These are phyloP conservation scores for Artemisia annua DNA, from an alignment of 129 eudicot species.

Conservation along the genomic window DNA sequence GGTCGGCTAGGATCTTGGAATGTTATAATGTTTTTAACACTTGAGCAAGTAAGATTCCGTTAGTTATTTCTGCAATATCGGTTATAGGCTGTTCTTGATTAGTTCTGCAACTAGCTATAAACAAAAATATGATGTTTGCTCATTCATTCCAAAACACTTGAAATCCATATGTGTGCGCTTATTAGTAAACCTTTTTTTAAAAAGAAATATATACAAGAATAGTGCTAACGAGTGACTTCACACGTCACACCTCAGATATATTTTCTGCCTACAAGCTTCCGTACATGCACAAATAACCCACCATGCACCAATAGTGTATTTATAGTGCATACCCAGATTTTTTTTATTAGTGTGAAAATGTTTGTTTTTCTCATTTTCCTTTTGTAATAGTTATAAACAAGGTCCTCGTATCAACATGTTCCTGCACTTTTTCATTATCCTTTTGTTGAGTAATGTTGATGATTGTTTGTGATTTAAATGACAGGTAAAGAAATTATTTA, in stretches of 20 bases:
- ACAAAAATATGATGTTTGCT: neutral
- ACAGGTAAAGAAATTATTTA: conserved; percentile 62
- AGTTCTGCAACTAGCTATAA: neutral
- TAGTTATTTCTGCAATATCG: neutral
- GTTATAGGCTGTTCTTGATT: no score
- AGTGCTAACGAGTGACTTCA: no score
- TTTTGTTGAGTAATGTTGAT: neutral
- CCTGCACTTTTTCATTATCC: no score
- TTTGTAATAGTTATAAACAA: neutral
- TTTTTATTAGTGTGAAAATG: neutral
- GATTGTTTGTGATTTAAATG: conserved; percentile 8
- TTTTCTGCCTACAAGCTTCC: no score
- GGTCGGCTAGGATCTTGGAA: conserved; percentile 90
- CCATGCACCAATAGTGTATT: no score
- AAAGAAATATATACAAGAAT: no score
- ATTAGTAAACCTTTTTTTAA: no score
- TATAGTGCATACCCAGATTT: no score
- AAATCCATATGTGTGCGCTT: no score
- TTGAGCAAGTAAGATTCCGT: conserved; percentile 70
- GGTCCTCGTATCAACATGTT: neutral
- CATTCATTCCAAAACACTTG: neutral
- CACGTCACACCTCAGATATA: no score
- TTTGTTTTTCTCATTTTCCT: neutral
- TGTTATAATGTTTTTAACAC: conserved; percentile 79
- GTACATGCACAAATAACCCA: no score